Base-by-base conservation (phyloP, 805 yeast genomes). In the Saturnispora gosingensis region DNA sequence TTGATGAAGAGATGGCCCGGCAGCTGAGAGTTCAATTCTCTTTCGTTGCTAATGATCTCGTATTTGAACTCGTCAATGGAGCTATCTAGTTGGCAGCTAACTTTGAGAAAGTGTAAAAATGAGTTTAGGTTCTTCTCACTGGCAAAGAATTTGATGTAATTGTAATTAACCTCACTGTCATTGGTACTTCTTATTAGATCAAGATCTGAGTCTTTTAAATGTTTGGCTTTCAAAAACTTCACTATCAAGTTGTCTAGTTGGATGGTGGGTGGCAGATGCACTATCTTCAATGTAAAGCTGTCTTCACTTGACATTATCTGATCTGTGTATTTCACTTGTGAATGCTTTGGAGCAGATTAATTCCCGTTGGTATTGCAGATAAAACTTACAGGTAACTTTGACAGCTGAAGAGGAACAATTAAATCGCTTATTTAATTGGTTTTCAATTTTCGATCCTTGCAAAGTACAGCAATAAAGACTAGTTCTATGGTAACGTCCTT, bases 1-100 rank as follows among this genome's bases (percentile, higher is more conserved):
- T 80, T 73, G 27, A 80, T 73, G 61, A 77, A 81, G 15, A 81
- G 58, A 56, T 76, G 75, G 1, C 85, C 85, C 1, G 86, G 86
- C 30, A 65, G 52, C 50, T 60, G 61, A 32, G 25, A 18, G 24
- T 54, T 52, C 24, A 59, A 50, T 13, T 57, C 57, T n/a, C 48
- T 25, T 32, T 62, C 61, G 20, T 39, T 50, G n/a, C 48, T 42
- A 10, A 61, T 55, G 5, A 56, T 40, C 40, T 59, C 58, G 43
- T 55, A 57, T 34, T 49, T 44, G 13, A 57, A 15, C n/a, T 51
- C 53, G 11, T 45, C 28, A 20, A 48, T 46, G 44, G 35, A 35
- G n/a, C 11, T 24, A 11, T 48, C 39, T 11, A 27, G 5, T 9
- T 22, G 5, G 15, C 27, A 10, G 3, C 40, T 45, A 10, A 22